Evolutionary conservation across 345 rosid genomes (phyloP).

Genomic region (Eucalyptus pauciflora): DNA sequence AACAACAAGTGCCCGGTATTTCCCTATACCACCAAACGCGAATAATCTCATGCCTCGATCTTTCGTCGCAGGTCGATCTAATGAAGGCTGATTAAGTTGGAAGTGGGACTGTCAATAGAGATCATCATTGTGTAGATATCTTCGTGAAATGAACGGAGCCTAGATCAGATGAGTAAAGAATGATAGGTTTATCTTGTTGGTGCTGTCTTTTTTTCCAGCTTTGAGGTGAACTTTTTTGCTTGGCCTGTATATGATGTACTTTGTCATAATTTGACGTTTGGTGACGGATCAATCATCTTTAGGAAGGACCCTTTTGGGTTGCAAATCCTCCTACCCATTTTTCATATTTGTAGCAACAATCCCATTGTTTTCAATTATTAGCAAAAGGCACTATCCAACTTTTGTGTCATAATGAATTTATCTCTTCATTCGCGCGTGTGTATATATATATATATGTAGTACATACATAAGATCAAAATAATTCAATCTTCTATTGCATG

Average conservation of each 20-base stretch:
- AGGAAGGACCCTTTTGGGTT: not conserved
- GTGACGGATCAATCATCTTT: not conserved
- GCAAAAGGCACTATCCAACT: not conserved
- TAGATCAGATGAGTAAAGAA: not conserved
- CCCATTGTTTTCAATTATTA: not conserved
- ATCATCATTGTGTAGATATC: not conserved
- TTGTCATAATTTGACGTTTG: not conserved
- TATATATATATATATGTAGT: too few relatives aligned
- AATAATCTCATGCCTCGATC: not conserved
- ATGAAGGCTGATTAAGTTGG: too few relatives aligned
- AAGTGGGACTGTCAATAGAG: too few relatives aligned
- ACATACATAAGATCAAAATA: not conserved
- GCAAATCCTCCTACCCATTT: not conserved
- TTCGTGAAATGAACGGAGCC: too few relatives aligned
- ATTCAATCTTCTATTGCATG: not conserved
- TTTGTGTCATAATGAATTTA: too few relatives aligned
- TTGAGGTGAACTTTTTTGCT: not conserved
- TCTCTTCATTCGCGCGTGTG: too few relatives aligned
- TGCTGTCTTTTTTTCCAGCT: not conserved
- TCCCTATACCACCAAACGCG: not conserved
- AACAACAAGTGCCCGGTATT: rapidly evolving
- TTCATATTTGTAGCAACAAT: not conserved
- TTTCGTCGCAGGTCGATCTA: rapidly evolving
- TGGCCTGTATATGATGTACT: not conserved
- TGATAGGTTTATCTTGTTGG: not conserved